Conservation (phyloP, 345 rosid species). For the Euphorbia pulcherrima region DNA sequence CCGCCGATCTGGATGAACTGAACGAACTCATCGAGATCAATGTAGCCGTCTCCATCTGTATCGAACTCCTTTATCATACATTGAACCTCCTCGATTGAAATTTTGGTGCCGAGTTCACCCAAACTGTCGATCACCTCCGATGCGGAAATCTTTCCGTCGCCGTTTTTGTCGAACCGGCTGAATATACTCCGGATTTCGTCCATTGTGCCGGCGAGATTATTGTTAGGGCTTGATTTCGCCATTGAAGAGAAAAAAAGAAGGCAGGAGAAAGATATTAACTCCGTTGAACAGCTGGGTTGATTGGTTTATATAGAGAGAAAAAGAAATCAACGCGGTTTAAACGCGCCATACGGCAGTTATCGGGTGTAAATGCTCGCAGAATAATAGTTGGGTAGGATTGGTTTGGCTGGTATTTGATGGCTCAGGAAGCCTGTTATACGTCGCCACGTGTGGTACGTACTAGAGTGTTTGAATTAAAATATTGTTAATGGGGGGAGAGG, state of each 20-base stretch:
- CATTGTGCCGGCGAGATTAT: slow-evolving; percentile 32
- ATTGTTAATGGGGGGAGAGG: background rate
- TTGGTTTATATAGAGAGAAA: background rate
- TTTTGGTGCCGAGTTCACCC: slow-evolving; percentile 43
- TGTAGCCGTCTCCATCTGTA: slow-evolving; percentile 77
- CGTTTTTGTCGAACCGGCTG: slow-evolving; percentile 73
- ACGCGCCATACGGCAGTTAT: slow-evolving; percentile 4
- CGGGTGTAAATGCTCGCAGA: background rate
- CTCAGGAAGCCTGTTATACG: background rate
- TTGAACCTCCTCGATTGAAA: slow-evolving; percentile 48
- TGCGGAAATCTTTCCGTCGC: slow-evolving; percentile 84
- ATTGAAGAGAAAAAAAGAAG: background rate
- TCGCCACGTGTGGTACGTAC: background rate
- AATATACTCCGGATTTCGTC: slow-evolving; percentile 59
- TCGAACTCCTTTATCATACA: slow-evolving; percentile 74
- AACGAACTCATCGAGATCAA: slow-evolving; percentile 73
- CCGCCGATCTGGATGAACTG: slow-evolving; percentile 37
- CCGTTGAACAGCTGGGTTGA: background rate
- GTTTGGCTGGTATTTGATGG: background rate
- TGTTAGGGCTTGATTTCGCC: slow-evolving; percentile 6
- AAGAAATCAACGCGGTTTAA: background rate
- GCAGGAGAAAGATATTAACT: background rate
- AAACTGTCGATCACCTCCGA: slow-evolving; percentile 62
- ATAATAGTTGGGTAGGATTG: background rate
- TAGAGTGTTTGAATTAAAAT: background rate